Evolutionary conservation across 2,329 filamentous ascomycete genomes (phyloP).

Genomic region (Penicillium freii): DNA sequence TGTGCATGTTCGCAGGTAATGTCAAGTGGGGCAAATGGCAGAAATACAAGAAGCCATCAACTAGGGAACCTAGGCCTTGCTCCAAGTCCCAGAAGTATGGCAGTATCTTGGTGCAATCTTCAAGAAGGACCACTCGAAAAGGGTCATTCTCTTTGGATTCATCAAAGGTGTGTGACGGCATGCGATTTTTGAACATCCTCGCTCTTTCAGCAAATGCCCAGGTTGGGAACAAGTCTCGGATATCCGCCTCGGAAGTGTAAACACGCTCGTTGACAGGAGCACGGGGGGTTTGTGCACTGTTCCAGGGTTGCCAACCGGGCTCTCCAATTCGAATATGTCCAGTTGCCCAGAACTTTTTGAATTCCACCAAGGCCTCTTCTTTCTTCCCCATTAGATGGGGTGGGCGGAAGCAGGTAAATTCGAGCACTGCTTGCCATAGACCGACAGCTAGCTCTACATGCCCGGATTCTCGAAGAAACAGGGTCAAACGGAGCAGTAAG

Average conservation of each 20-base stretch:
- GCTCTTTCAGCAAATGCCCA: conserved; percentile 57
- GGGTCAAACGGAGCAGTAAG: conserved; percentile 70
- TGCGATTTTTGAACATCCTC: conserved; percentile 48
- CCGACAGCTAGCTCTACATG: conserved; percentile 74
- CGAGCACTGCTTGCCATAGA: conserved; percentile 79
- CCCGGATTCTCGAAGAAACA: conserved; percentile 72
- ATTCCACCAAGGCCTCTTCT: conserved; percentile 36
- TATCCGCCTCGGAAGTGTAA: conserved; percentile 21
- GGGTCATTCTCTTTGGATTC: conserved; percentile 75
- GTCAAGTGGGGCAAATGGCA: conserved; percentile 60
- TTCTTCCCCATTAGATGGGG: conserved; percentile 23
- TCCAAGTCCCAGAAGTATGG: conserved; percentile 30
- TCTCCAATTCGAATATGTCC: conserved; percentile 80
- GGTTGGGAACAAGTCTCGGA: conserved; percentile 38
- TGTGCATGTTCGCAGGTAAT: conserved; percentile 20
- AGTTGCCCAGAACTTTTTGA: conserved; percentile 82
- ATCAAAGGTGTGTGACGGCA: conserved; percentile 73
- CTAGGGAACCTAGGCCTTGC: conserved; percentile 48
- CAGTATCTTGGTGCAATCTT: conserved; percentile 68
- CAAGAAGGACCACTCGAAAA: conserved; percentile 75
- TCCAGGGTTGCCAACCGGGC: conserved; percentile 67
- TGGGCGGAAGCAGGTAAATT: conserved; percentile 66
- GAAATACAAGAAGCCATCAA: conserved; percentile 71
- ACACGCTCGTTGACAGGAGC: conserved; percentile 26
- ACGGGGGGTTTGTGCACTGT: conserved; percentile 34